These are phyloP conservation scores for Venturia pyrina DNA, from an alignment of 2,329 filamentous ascomycete genomes.

Conservation along the genomic window DNA sequence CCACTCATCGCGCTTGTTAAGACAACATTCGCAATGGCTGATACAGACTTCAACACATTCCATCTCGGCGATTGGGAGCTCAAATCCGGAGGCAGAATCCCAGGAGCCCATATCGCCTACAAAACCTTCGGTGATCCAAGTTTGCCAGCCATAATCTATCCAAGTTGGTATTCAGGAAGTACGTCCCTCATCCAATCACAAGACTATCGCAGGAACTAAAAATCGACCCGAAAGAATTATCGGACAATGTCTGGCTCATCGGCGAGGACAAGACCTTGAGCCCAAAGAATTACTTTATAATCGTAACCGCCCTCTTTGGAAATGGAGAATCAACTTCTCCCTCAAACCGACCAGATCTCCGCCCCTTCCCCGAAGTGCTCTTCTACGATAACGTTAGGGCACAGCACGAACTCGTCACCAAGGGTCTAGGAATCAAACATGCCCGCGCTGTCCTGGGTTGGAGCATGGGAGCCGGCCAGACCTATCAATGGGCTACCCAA, in stretches of 20 bases:
- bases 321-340: constrained; percentile 60
- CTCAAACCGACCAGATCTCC: constrained; percentile 46
- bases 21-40: constrained; percentile 15
- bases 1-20: too few relatives aligned
- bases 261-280: constrained; percentile 54
- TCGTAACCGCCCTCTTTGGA: constrained; percentile 59
- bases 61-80: constrained; percentile 57
- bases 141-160: constrained; percentile 61
- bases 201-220: background rate
- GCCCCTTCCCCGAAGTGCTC: constrained; percentile 51
- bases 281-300: constrained; percentile 56
- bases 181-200: constrained; percentile 17
- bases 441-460: constrained; percentile 55
- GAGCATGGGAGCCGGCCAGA: constrained; percentile 62
- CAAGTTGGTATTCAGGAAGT: constrained; percentile 63
- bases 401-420: constrained; percentile 55
- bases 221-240: constrained; percentile 36
- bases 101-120: constrained; percentile 61
- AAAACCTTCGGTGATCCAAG: constrained; percentile 60
- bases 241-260: constrained; percentile 66
- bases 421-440: constrained; percentile 50
- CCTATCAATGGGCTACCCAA: constrained; percentile 54
- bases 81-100: constrained; percentile 52
- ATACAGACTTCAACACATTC: constrained; percentile 37
- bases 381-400: constrained; percentile 63